These are phyloP conservation scores for Dryadomyces quercivorus DNA, from an alignment of 2,329 filamentous ascomycete genomes.

Conservation along the genomic window DNA sequence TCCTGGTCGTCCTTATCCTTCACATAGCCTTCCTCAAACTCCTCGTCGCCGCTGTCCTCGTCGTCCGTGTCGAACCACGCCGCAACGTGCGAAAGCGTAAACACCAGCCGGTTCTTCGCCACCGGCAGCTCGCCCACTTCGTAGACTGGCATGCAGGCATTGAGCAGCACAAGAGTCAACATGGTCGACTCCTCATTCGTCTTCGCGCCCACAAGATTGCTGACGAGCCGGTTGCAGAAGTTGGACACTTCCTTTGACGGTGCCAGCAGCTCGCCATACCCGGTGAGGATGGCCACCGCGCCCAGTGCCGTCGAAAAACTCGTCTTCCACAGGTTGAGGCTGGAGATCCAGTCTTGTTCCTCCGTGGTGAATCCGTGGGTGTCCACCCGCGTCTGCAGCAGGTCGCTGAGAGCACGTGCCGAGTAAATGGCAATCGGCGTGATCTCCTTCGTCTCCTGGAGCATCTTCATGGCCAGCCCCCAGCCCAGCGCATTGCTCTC, in stretches of 20 bases:
- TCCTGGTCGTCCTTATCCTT: background rate
- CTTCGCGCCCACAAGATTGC: slow-evolving; percentile 42
- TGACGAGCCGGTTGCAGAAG: slow-evolving; percentile 48
- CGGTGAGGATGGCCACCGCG: slow-evolving; percentile 36
- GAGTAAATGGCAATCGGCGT: slow-evolving; percentile 37
- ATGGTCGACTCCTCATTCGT: slow-evolving; percentile 31
- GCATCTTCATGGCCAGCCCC: slow-evolving; percentile 30
- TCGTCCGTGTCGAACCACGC: slow-evolving; percentile 40
- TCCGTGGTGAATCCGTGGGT: slow-evolving; percentile 30
- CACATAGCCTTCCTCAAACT: background rate
- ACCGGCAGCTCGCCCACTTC: slow-evolving; percentile 40
- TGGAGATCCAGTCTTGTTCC: slow-evolving; percentile 35
- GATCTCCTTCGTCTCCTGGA: slow-evolving; percentile 28
- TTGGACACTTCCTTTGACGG: slow-evolving; percentile 36
- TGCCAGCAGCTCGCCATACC: slow-evolving; percentile 37
- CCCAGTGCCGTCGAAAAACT: slow-evolving; percentile 33
- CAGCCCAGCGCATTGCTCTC: slow-evolving; percentile 14
- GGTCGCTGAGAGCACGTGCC: slow-evolving; percentile 35
- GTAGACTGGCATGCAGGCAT: slow-evolving; percentile 39
- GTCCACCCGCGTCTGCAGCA: slow-evolving; percentile 35
- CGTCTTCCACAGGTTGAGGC: slow-evolving; percentile 33
- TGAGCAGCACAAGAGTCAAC: slow-evolving; percentile 38
- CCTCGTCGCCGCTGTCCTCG: slow-evolving; percentile 16
- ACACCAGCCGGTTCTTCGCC: slow-evolving; percentile 60
- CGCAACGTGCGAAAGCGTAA: slow-evolving; percentile 68